Conservation (phyloP, 2,329 filamentous ascomycete genomes). For the Colletotrichum sp. region DNA sequence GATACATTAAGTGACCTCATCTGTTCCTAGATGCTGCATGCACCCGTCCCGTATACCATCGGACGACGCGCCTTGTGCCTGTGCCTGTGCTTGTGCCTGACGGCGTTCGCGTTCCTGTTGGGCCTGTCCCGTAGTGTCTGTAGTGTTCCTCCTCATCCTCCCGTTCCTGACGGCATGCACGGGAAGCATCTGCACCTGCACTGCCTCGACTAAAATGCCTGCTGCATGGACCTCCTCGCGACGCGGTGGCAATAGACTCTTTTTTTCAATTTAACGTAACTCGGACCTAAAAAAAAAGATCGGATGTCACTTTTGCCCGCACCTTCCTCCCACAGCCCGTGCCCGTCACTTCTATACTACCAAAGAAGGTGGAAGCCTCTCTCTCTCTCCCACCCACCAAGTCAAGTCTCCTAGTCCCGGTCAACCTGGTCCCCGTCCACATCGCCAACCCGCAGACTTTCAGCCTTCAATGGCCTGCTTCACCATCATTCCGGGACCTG, state of each 20-base stretch:
- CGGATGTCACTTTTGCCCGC: constrained; percentile 15
- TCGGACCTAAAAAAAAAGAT: constrained; percentile 13
- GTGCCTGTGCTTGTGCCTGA: background rate
- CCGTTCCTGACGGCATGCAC: constrained; percentile 1
- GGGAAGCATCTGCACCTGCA: background rate
- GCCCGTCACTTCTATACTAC: background rate
- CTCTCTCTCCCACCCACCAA: background rate
- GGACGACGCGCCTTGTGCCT: background rate
- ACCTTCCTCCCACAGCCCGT: background rate
- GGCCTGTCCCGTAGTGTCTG: background rate
- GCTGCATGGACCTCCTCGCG: constrained; percentile 17
- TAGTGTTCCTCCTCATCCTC: background rate
- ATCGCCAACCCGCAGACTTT: background rate
- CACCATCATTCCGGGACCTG: constrained; percentile 11
- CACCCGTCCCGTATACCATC: background rate
- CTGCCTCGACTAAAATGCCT: constrained; percentile 1
- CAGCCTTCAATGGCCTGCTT: constrained; percentile 9
- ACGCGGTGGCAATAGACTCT: constrained; percentile 8
- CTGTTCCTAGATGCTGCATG: background rate
- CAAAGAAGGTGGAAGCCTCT: background rate
- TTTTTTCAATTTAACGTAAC: background rate
- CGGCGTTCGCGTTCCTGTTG: background rate
- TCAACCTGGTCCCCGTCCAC: background rate
- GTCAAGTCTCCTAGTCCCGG: background rate
- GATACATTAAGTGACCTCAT: background rate